These are phyloP conservation scores for Alternaria consortialis DNA, from an alignment of 2,329 filamentous ascomycete species.

Conservation along the genomic window DNA sequence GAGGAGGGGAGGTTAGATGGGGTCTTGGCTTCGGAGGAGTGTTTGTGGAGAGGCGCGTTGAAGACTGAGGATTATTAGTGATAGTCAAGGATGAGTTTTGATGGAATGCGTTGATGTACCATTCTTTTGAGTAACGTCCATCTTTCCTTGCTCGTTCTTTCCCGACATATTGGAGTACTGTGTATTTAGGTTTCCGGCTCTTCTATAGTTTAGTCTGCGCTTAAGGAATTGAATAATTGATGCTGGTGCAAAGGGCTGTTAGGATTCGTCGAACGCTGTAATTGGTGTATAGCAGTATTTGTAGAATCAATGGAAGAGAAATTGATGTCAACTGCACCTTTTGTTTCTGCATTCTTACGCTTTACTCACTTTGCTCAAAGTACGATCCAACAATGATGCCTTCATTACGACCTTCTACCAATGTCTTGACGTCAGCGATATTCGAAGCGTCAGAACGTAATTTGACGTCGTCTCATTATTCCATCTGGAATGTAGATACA, in stretches of 20 bases:
- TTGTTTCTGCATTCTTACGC: neutral
- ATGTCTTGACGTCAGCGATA: constrained; percentile 22
- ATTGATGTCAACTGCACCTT: neutral
- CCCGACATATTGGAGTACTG: constrained; percentile 20
- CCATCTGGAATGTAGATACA: neutral
- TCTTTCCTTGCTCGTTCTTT: constrained; percentile 32
- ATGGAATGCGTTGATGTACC: constrained; percentile 15
- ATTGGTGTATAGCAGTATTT: neutral
- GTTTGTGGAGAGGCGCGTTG: constrained; percentile 38
- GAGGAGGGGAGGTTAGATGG: constrained; percentile 11
- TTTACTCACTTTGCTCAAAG: constrained; percentile 1
- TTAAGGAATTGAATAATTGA: neutral
- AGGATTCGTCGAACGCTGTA: neutral
- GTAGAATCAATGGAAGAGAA: neutral
- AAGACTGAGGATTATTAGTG: constrained; percentile 25
- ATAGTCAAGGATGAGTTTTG: neutral
- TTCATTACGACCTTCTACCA: constrained; percentile 10
- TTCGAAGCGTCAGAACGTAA: constrained; percentile 2
- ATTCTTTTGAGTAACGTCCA: constrained; percentile 42
- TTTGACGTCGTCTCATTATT: neutral
- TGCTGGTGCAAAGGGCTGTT: neutral
- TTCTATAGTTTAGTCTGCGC: neutral
- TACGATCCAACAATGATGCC: constrained; percentile 20
- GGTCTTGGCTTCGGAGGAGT: constrained; percentile 16
- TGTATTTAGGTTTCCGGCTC: constrained; percentile 16